Evolutionary conservation across 225 moss, liverwort and hornwort genomes (phyloP), one percentile per base, ranked within the genome.

Genomic region (Pseudisothecium myosuroides): DNA sequence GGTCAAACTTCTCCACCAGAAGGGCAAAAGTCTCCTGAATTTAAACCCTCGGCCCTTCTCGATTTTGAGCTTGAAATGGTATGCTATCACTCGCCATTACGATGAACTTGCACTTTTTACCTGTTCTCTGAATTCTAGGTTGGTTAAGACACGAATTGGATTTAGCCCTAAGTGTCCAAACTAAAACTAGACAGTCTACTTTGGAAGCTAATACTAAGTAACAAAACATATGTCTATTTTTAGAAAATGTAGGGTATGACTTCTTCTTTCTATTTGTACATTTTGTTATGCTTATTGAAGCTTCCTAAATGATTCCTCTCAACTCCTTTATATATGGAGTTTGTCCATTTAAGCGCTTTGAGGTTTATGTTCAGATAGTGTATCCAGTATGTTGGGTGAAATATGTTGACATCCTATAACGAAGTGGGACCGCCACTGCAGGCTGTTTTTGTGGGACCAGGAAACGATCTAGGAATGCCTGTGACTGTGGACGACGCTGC

Each of bases 61-160:
- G 98, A 98, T 90, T 95, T 98, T 72, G 97, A 98, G 89, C 94
- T 98, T 85, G 98, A 98, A 91, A 94, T 97, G 98, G 98, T 97
- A 84, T 83, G 91, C 84, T 34, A 4, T 72, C 54, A 79, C 34
- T 88, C 68, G n/a, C 76, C 72, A 54, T 66, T 74, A 41, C 86
- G 65, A 76, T 81, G 61, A 60, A 75, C 45, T 55, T 89, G 73
- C 55, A 80, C 37, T 73, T 43, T 43, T 47, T 47, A 65, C 50
- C 49, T 65, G n/a, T 50, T 69, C 64, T 54, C 16, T 74, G 84
- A 75, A 60, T 55, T 81, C 52, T 20, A 77, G 68, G 19, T 73
- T 86, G 58, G 34, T 88, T 37, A 80, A 83, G 65, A 65, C 45
- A 64, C 34, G 12, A 80, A 75, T 21, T 50, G n/a, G 69, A 39